phyloP scores from a whole-genome alignment of 208 protist genomes.

The Crithidia expoeki region DNA sequence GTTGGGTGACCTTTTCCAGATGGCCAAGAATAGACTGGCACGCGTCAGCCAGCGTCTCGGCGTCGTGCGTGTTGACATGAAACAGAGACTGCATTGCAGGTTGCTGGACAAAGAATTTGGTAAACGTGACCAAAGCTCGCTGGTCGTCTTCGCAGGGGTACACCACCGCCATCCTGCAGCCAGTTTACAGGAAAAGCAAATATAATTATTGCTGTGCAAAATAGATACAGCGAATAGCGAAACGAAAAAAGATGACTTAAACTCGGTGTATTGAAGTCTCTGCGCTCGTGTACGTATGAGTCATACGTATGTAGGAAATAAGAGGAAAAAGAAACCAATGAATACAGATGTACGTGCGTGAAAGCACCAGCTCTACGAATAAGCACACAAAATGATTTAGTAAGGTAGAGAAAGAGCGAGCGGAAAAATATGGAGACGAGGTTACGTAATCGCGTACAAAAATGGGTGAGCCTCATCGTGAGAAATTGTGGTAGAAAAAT shows the following conservation, averaged over 20 bases:
- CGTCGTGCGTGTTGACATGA: constrained; percentile 20
- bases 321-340: too few relatives aligned
- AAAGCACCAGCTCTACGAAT: constrained; percentile 5
- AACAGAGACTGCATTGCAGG: constrained; percentile 17
- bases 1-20: constrained; percentile 22
- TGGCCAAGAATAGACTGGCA: constrained; percentile 34
- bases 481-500: too few relatives aligned
- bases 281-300: background rate
- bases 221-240: background rate
- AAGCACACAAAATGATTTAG: background rate
- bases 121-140: constrained; percentile 26
- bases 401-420: background rate
- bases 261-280: background rate
- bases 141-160: constrained; percentile 37
- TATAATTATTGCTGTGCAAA: background rate
- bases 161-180: constrained; percentile 21
- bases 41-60: constrained; percentile 22
- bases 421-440: too few relatives aligned
- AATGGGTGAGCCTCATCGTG: too few relatives aligned
- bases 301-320: too few relatives aligned
- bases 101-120: constrained; percentile 29
- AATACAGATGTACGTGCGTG: constrained; percentile 2
- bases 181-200: background rate
- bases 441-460: too few relatives aligned
- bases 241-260: too few relatives aligned